Evolutionary conservation across 352 stramenopile species (phyloP).

Genomic region (Phytophthora palmivora): DNA sequence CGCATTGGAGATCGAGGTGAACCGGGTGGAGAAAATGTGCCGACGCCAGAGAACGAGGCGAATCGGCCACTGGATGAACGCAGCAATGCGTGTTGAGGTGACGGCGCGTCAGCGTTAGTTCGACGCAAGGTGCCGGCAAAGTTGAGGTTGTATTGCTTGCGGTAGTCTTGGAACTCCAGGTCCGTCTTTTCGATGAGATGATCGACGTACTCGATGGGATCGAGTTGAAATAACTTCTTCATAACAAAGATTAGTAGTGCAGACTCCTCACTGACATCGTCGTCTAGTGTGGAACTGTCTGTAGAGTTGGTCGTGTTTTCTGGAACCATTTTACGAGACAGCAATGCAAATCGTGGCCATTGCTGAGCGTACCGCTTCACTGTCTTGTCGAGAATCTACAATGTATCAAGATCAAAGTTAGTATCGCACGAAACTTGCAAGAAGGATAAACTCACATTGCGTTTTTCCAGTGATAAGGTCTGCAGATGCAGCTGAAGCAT

Average conservation of each 20-base stretch:
- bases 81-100: slow-evolving; percentile 27
- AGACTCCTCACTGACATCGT: slow-evolving; percentile 23
- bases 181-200: slow-evolving; percentile 46
- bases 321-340: slow-evolving; percentile 13
- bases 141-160: slow-evolving; percentile 49
- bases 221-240: slow-evolving; percentile 48
- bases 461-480: slow-evolving; percentile 46
- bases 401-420: slow-evolving; percentile 12
- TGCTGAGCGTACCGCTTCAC: slow-evolving; percentile 38
- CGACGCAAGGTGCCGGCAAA: slow-evolving; percentile 35
- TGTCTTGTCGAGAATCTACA: slow-evolving; percentile 53
- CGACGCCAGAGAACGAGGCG: slow-evolving; percentile 49
- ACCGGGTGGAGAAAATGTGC: slow-evolving; percentile 22
- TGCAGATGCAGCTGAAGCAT: slow-evolving; percentile 52
- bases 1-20: slow-evolving; percentile 23
- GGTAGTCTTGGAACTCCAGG: slow-evolving; percentile 47
- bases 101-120: slow-evolving; percentile 37
- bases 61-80: slow-evolving; percentile 37
- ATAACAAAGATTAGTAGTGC: slow-evolving; percentile 48
- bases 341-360: slow-evolving; percentile 28
- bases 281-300: slow-evolving; percentile 2
- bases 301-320: background rate
- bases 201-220: slow-evolving; percentile 57
- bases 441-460: slow-evolving; percentile 28
- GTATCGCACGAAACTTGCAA: background rate